Conservation (phyloP, 1,284 basidiomycete genomes). For the Jaminaea rosea region DNA sequence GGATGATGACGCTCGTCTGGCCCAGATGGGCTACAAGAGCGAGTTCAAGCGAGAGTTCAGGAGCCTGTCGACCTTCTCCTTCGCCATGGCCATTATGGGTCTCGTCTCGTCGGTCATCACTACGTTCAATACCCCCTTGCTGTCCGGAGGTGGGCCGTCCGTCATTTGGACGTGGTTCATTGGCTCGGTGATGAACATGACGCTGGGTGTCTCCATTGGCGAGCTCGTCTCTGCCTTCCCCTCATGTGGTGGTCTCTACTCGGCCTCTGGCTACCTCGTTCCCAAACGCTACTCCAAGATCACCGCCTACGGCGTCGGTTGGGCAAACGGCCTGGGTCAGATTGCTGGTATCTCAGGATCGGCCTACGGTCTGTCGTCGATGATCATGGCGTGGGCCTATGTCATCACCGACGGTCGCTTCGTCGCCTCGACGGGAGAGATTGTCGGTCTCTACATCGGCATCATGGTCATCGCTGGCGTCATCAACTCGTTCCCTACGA, state of each 20-base stretch:
- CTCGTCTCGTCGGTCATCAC: constrained; percentile 44
- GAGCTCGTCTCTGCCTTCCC: constrained; percentile 59
- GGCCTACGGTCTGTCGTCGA: constrained; percentile 76
- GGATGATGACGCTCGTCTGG: constrained; percentile 41
- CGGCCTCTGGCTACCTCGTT: constrained; percentile 46
- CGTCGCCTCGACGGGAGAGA: constrained; percentile 28
- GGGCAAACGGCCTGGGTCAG: constrained; percentile 74
- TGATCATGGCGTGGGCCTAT: constrained; percentile 69
- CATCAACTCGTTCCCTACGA: constrained; percentile 69
- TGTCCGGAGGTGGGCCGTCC: constrained; percentile 33
- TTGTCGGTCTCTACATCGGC: constrained; percentile 38
- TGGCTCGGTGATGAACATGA: constrained; percentile 42
- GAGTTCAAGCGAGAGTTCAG: constrained; percentile 46
- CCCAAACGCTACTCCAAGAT: constrained; percentile 34
- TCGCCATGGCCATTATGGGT: constrained; percentile 32
- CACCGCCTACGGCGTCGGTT: constrained; percentile 62
- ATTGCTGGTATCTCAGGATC: constrained; percentile 74
- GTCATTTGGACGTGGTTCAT: constrained; percentile 45
- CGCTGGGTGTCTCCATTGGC: constrained; percentile 41
- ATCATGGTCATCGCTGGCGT: constrained; percentile 45
- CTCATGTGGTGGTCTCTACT: constrained; percentile 68
- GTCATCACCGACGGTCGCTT: constrained; percentile 32
- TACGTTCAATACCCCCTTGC: constrained; percentile 43
- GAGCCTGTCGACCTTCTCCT: constrained; percentile 42
- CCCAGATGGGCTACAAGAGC: constrained; percentile 39